Conservation (phyloP, 1,139 yeast species). For the Suhomyces chickasaworum region DNA sequence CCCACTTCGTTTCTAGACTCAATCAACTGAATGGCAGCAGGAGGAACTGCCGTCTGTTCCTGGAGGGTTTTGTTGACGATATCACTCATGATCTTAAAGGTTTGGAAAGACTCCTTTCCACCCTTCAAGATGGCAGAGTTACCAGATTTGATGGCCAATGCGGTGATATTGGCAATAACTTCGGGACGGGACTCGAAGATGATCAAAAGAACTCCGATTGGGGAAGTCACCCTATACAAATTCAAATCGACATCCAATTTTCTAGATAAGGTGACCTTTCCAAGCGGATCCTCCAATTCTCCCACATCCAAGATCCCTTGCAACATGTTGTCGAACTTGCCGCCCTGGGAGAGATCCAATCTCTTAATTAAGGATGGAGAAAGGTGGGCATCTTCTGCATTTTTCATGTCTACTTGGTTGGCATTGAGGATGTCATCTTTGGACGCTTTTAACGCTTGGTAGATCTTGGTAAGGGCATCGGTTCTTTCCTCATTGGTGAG, state of each 20-base stretch:
- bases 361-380: slow-evolving; percentile 76
- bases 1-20: slow-evolving; percentile 89
- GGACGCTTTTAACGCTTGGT: slow-evolving; percentile 60
- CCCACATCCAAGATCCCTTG: slow-evolving; percentile 95
- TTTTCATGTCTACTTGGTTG: slow-evolving; percentile 71
- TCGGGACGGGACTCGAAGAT: slow-evolving; percentile 98
- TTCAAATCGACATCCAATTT: slow-evolving; percentile 86
- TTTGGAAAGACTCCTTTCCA: slow-evolving; percentile 87
- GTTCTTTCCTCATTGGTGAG: slow-evolving; percentile 74
- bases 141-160: slow-evolving; percentile 93
- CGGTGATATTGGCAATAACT: slow-evolving; percentile 96
- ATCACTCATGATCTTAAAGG: slow-evolving; percentile 80
- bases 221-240: slow-evolving; percentile 81
- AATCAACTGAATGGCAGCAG: slow-evolving; percentile 79
- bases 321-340: slow-evolving; percentile 89
- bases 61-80: slow-evolving; percentile 64
- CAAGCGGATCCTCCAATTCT: slow-evolving; percentile 84
- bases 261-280: slow-evolving; percentile 77
- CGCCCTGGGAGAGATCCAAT: slow-evolving; percentile 76
- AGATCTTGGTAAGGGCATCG: slow-evolving; percentile 67
- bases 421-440: slow-evolving; percentile 69
- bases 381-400: slow-evolving; percentile 60
- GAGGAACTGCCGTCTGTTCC: slow-evolving; percentile 67
- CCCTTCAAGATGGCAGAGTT: slow-evolving; percentile 96
- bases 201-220: slow-evolving; percentile 90